phyloP scores from a whole-genome alignment of 352 stramenopile species.

The Globisporangium rhizosaccharum region DNA sequence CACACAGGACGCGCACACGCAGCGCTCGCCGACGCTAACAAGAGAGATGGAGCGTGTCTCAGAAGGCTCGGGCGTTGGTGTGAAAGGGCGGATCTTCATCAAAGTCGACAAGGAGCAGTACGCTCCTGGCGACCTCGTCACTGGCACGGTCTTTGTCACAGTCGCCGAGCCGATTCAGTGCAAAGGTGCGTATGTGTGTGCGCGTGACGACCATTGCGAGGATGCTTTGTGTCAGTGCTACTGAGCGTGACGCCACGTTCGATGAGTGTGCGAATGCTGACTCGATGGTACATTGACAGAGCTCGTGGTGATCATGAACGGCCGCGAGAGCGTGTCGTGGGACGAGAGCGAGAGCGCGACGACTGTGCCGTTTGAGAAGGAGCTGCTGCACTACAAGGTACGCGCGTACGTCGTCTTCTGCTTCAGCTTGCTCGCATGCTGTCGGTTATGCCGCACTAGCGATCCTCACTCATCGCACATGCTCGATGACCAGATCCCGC shows the following conservation, averaged over 20 bases:
- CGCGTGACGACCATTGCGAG: not conserved
- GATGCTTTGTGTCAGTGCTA: no score
- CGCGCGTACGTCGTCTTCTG: not conserved
- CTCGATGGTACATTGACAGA: not conserved
- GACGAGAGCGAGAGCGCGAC: constrained; percentile 12
- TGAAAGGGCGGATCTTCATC: constrained; percentile 14
- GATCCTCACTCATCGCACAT: not conserved
- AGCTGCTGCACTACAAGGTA: constrained; percentile 13
- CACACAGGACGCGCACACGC: no score
- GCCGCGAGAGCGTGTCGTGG: constrained; percentile 12
- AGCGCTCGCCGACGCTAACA: no score
- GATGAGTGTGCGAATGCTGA: not conserved
- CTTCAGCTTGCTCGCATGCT: not conserved
- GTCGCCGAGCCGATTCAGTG: constrained; percentile 8
- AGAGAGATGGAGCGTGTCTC: constrained; percentile 9
- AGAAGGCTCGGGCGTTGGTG: constrained; percentile 13
- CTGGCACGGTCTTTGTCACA: constrained; percentile 11
- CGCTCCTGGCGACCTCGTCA: constrained; percentile 9
- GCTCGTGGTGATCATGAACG: constrained; percentile 12
- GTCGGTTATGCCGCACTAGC: not conserved
- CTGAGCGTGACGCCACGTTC: not conserved
- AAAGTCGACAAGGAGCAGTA: constrained; percentile 17
- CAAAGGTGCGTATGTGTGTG: constrained; percentile 6
- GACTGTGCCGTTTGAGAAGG: constrained; percentile 10
- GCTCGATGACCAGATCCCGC: constrained; percentile 5